These are phyloP conservation scores for Scedosporium apiospermum DNA, from an alignment of 2,329 filamentous ascomycete species.

Conservation along the genomic window DNA sequence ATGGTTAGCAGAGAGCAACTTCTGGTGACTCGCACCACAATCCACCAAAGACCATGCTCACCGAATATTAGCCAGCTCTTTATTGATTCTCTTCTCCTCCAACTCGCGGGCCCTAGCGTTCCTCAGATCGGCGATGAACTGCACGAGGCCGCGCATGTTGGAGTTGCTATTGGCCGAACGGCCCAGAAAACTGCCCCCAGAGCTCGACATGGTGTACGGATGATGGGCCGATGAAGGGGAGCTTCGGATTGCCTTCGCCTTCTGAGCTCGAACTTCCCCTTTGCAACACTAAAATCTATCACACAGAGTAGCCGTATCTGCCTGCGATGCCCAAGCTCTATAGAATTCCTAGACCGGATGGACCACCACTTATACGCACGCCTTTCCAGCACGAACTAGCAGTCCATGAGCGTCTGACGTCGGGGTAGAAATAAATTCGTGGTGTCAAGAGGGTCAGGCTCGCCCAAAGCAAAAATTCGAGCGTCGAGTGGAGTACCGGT, in stretches of 20 bases:
- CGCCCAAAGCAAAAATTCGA: no score
- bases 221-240: not conserved
- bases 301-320: not conserved
- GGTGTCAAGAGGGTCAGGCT: not conserved
- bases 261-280: no score
- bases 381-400: not conserved
- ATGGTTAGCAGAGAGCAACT: not conserved
- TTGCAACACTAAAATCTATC: not conserved
- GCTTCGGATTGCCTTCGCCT: no score
- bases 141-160: conserved; percentile 77
- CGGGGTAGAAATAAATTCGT: not conserved
- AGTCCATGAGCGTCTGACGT: not conserved
- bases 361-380: not conserved
- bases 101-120: conserved; percentile 92
- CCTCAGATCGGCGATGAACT: conserved; percentile 94
- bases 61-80: conserved; percentile 96
- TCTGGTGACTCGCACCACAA: not conserved
- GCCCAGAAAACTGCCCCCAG: conserved; percentile 53
- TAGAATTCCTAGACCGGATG: not conserved
- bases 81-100: conserved; percentile 99
- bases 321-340: not conserved
- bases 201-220: conserved; percentile 40
- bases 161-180: conserved; percentile 55
- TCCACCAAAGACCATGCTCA: conserved; percentile 25
- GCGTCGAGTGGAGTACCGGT: no score